Base-by-base conservation (phyloP, 2,329 filamentous ascomycete species). In the Hymenoscyphus salicellus region DNA sequence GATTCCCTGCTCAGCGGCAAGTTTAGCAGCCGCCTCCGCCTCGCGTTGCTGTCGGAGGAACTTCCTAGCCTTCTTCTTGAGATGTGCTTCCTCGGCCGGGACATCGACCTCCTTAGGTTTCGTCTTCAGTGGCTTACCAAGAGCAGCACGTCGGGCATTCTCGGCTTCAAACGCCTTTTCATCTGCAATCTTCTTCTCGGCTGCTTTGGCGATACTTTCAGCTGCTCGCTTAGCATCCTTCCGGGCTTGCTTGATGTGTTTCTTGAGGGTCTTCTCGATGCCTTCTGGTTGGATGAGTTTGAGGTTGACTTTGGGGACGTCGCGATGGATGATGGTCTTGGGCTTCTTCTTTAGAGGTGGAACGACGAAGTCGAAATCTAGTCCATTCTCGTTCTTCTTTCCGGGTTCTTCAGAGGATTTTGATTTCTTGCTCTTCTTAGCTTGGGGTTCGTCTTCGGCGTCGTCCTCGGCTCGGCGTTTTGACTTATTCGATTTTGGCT, bases 381-480 rank as follows among this genome's bases (percentile, higher is more conserved):
- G 28, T 28, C 28, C 28, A 55, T 30, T 52, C 11, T 32, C 43
- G 5, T 61, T 64, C 36, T 67, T 61, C 58, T 58, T 43, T 41
- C 61, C 52, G 6, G 16, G 36, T 14, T 41, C 5, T 11, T 55
- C 17, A 33, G 60, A 46, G 23, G 26, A 23, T 30, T 59, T 59
- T 5, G 36, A 46, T 30, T 46, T 49, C 55, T 55, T 63, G 56
- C 23, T 55, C 46, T 56, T 56, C 36, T 64, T 61, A 16, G 58
- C 32, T n/a, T 33, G 14, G 2, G 58, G 52, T 46, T 60, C 23
- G 26, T 63, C 56, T 65, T 68, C 49, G 33, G 58, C 58, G 57
- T 62, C 55, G 55, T 65, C 63, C 36, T 61, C 43, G 16, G 59
- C 55, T 58, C 14, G 16, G 38, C 58, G 58, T 41, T 62, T 49